These are phyloP conservation scores for Serendipita sp. DNA, from an alignment of 768 basidiomycete species.

Conservation along the genomic window DNA sequence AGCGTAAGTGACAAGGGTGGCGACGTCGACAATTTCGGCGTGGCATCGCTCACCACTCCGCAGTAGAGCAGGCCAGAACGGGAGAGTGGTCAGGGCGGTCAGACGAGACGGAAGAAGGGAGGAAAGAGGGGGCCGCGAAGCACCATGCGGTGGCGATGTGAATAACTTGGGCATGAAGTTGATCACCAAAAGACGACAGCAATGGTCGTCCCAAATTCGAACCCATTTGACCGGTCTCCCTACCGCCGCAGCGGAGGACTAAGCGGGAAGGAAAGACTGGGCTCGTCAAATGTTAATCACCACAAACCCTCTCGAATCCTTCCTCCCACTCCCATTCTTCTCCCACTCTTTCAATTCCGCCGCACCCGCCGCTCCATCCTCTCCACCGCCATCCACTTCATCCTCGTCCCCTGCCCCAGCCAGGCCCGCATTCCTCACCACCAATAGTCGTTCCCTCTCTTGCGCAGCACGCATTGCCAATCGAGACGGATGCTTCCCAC, in stretches of 20 bases:
- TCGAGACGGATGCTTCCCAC: constrained; percentile 29
- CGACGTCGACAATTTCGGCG: too few species aligned
- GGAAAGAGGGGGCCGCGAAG: not conserved
- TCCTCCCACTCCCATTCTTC: constrained; percentile 51
- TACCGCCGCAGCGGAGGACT: not conserved
- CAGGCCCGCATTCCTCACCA: constrained; percentile 19
- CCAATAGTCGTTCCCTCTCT: not conserved
- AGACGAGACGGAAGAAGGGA: not conserved
- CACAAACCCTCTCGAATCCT: constrained; percentile 64
- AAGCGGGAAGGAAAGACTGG: not conserved
- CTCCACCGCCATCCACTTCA: constrained; percentile 15
- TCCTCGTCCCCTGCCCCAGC: constrained; percentile 21
- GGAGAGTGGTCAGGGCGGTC: too few species aligned
- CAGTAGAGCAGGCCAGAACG: not conserved
- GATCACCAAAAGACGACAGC: not conserved
- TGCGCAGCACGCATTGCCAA: constrained; percentile 3
- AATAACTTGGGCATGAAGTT: too few species aligned
- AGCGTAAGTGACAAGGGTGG: not conserved
- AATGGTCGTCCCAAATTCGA: not conserved
- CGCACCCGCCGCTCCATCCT: constrained; percentile 16
- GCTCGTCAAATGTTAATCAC: constrained; percentile 47
- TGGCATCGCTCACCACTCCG: too few species aligned
- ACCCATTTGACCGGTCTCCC: too few species aligned
- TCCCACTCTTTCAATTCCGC: constrained; percentile 29
- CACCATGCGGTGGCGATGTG: too few species aligned